phyloP scores from a whole-genome alignment of 1,284 basidiomycete species.

The Phylloporus gajari region DNA sequence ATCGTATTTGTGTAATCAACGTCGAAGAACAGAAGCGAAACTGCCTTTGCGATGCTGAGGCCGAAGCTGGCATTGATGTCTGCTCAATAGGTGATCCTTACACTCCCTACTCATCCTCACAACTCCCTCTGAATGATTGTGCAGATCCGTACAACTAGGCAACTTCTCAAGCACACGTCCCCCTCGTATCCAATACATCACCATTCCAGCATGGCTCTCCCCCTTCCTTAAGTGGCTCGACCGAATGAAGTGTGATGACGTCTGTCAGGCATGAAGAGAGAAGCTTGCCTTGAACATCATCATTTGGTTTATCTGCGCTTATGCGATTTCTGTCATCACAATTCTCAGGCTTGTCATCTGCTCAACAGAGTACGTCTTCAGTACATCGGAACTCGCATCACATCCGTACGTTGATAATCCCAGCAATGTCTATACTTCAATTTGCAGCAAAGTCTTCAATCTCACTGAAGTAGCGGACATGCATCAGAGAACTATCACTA shows the following conservation, averaged over 20 bases:
- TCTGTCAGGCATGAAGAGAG: conserved; percentile 97
- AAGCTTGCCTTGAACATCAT: conserved; percentile 96
- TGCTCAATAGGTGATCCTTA: conserved; percentile 81
- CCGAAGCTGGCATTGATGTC: conserved; percentile 77
- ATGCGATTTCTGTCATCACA: conserved; percentile 93
- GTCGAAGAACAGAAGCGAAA: conserved; percentile 86
- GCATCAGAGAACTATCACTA: conserved; percentile 76
- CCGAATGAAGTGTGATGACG: conserved; percentile 93
- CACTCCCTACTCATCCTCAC: conserved; percentile 71
- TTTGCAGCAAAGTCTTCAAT: conserved; percentile 95
- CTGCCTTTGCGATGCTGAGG: conserved; percentile 77
- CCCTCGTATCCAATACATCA: conserved; percentile 83
- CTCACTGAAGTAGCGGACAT: conserved; percentile 67
- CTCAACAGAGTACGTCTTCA: conserved; percentile 93
- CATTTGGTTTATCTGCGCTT: conserved; percentile 94
- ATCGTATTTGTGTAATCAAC: conserved; percentile 84
- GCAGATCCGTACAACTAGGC: conserved; percentile 57
- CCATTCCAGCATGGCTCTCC: conserved; percentile 82
- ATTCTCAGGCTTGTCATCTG: conserved; percentile 91
- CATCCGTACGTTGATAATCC: conserved; percentile 75
- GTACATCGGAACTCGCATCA: conserved; percentile 75
- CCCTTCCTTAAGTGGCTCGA: conserved; percentile 77
- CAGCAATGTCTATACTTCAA: conserved; percentile 81
- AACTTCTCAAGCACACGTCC: conserved; percentile 68
- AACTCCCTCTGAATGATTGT: conserved; percentile 55